phyloP scores from a whole-genome alignment of 352 stramenopile genomes.

The Globisporangium cylindrosporum region DNA sequence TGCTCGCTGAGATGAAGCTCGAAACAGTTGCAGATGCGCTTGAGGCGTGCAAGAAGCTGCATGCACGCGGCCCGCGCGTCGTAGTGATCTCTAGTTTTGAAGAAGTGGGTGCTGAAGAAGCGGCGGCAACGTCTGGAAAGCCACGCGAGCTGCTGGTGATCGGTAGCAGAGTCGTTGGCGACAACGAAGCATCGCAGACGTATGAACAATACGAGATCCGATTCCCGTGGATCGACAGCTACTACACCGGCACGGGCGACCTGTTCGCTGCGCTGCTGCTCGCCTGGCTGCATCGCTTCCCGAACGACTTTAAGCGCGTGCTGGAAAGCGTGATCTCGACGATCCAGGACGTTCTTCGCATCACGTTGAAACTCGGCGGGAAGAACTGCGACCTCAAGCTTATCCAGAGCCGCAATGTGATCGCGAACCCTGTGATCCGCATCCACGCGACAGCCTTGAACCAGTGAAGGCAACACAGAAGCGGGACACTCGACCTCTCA shows the following conservation, averaged over 20 bases:
- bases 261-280: constrained; percentile 81
- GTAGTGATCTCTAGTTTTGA: constrained; percentile 85
- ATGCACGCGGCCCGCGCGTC: constrained; percentile 63
- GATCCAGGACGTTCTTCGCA: constrained; percentile 76
- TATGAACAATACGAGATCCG: constrained; percentile 81
- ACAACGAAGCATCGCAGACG: constrained; percentile 8
- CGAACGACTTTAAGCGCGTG: constrained; percentile 57
- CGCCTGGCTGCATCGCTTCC: constrained; percentile 68
- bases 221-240: constrained; percentile 75
- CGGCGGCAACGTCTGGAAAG: constrained; percentile 20
- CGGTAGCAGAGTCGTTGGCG: constrained; percentile 43
- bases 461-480: neutral
- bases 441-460: constrained; percentile 45
- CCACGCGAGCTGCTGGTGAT: constrained; percentile 62
- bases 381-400: constrained; percentile 81
- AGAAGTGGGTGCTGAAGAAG: constrained; percentile 41
- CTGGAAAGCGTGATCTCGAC: constrained; percentile 79
- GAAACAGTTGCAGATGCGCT: constrained; percentile 62
- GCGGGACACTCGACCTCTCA: neutral
- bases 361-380: constrained; percentile 56
- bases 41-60: constrained; percentile 69
- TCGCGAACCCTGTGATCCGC: constrained; percentile 48
- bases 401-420: constrained; percentile 76
- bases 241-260: constrained; percentile 84
- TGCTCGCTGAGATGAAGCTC: constrained; percentile 72